Percentiles rank a stretch among this genome's conserved stretches.
Conservation (phyloP, 1,284 basidiomycete genomes). For the Malassezia dermatis region DNA sequence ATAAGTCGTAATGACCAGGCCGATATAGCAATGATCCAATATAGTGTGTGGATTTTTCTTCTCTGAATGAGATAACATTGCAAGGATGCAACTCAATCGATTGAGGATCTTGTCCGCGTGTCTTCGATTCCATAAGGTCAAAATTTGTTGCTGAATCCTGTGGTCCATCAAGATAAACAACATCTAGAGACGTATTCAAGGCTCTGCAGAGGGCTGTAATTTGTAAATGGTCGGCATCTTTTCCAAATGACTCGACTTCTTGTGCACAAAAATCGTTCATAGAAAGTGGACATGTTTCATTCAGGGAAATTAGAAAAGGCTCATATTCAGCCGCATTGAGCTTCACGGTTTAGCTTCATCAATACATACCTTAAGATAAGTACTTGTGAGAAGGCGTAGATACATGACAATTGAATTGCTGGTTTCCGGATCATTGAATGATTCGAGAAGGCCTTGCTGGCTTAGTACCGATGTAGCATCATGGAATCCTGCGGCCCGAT, state of each 20-base stretch:
- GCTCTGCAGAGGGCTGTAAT: conserved; percentile 34
- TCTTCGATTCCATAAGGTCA: neutral
- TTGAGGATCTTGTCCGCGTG: conserved; percentile 15
- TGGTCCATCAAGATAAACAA: conserved; percentile 30
- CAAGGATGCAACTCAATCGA: conserved; percentile 21
- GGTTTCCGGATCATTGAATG: conserved; percentile 37
- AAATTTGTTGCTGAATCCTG: conserved; percentile 24
- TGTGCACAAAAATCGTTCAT: conserved; percentile 33
- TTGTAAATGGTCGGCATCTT: conserved; percentile 41
- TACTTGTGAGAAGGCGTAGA: conserved; percentile 27
- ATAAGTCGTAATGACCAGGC: conserved; percentile 15
- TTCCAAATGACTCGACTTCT: conserved; percentile 39
- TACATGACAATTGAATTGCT: conserved; percentile 40
- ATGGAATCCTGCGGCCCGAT: neutral
- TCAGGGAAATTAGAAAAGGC: conserved; percentile 34
- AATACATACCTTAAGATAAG: conserved; percentile 27
- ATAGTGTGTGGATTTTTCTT: conserved; percentile 24
- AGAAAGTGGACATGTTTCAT: conserved; percentile 12
- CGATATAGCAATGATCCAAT: conserved; percentile 9
- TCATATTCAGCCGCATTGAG: conserved; percentile 31
- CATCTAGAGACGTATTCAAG: conserved; percentile 31
- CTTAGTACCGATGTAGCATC: neutral
- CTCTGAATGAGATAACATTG: conserved; percentile 35
- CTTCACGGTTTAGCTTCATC: neutral
- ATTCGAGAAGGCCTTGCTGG: conserved; percentile 15